Evolutionary conservation across 1,139 yeast genomes (phyloP).

Genomic region (Protomyces arabidopsidicola): DNA sequence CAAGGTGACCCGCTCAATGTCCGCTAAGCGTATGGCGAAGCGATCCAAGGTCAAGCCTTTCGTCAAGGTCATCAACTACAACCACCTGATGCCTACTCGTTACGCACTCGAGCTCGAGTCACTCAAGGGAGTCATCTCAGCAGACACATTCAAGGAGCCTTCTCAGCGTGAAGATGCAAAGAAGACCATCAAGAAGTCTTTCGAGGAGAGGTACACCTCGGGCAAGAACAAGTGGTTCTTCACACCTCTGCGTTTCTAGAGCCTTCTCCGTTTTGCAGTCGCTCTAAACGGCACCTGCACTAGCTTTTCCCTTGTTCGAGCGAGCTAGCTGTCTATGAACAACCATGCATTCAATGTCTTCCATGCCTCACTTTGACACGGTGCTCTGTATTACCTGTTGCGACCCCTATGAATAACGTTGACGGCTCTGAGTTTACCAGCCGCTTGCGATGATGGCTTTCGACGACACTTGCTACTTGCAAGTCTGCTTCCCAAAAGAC

Average conservation of each 20-base stretch:
- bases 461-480: too few relatives aligned
- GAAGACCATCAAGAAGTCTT: constrained; percentile 98
- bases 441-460: too few relatives aligned
- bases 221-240: constrained; percentile 29
- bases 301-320: not conserved
- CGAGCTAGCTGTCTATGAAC: not conserved
- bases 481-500: too few relatives aligned
- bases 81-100: constrained; percentile 99
- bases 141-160: constrained; percentile 96
- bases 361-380: too few relatives aligned
- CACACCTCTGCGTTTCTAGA: not conserved
- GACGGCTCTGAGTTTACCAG: not conserved
- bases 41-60: constrained; percentile 99
- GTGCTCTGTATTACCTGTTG: too few relatives aligned
- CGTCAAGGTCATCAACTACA: constrained; percentile 98
- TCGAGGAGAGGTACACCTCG: constrained; percentile 81
- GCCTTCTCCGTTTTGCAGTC: not conserved
- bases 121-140: constrained; percentile 83
- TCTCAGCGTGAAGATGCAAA: constrained; percentile 98
- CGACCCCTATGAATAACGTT: too few relatives aligned
- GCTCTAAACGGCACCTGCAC: not conserved
- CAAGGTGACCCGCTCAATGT: constrained; percentile 92
- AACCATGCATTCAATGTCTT: not conserved
- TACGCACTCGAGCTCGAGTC: constrained; percentile 96
- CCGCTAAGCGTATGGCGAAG: constrained; percentile 94